Base-by-base conservation (phyloP, 768 basidiomycete species). In the Leccinum incarnatum region DNA sequence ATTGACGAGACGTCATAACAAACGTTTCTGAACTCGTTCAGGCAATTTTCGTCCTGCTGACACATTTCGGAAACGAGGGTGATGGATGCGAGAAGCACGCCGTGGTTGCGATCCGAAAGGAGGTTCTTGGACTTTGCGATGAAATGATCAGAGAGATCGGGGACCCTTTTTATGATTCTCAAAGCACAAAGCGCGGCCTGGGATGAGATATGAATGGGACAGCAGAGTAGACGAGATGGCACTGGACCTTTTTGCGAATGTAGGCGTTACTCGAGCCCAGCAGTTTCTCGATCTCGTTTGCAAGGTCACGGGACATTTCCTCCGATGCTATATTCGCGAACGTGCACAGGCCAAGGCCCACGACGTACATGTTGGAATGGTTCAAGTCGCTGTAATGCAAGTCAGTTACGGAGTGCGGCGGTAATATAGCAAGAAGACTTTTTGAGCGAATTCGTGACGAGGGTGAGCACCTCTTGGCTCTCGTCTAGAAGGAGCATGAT, bases 251-350 rank as follows among this genome's bases (percentile, higher is more conserved):
- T 78, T 98, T 98, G 56, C 97, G 89, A 64, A 99, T 98, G 75
- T 99, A 99, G 5, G 96, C 93, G 70, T 99, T 99, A 63, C 93
- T 95, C 36, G 94, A 96, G 10, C 97, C 97, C 55, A 99, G 78
- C 4, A 98, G 80, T 75, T 98, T 98, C 77, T 98, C 95, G 64
- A 99, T 91, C 78, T 98, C 97, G 68, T 98, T 96, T 55, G 91
- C 91, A 64, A 99, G 79, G 80, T 99, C 97, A 62, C 97, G 86
- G 29, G 96, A 95, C 97, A 99, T 99, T 76, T 99, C 97, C 75
- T 99, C 97, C 19, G 95, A 97, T 10, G 97, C 94, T 65, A 98
- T 98, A 70, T 98, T 98, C 58, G 96, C 97, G 70, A 99, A 98
- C 0, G 97, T 98, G 68, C 95, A 98, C 36, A 99, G 84, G 2